Evolutionary conservation across 805 yeast species (phyloP).

Genomic region (Cyberlindnera japonica): DNA sequence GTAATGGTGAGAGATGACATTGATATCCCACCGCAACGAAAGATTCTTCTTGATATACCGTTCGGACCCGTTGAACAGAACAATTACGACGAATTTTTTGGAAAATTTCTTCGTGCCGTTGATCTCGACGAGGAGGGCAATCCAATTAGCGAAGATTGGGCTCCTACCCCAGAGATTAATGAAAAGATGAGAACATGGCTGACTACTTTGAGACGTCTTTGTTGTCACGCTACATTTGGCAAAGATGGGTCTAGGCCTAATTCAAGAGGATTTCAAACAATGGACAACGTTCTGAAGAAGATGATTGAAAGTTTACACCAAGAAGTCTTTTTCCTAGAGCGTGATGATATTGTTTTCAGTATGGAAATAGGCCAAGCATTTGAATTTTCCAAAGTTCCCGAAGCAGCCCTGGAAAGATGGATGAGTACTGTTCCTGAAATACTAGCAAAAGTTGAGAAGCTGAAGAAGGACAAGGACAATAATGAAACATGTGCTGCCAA

Average conservation of each 20-base stretch:
- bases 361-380: constrained; percentile 65
- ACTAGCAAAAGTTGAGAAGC: constrained; percentile 10
- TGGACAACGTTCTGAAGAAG: constrained; percentile 64
- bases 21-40: constrained; percentile 69
- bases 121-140: constrained; percentile 45
- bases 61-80: constrained; percentile 83
- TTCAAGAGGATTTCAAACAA: constrained; percentile 35
- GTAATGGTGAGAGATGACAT: constrained; percentile 77
- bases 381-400: constrained; percentile 55
- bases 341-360: constrained; percentile 40
- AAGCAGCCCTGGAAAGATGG: constrained; percentile 47
- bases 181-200: constrained; percentile 66
- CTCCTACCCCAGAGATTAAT: constrained; percentile 39
- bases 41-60: constrained; percentile 66
- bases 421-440: constrained; percentile 27
- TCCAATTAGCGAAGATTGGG: constrained; percentile 48
- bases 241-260: constrained; percentile 7
- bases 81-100: constrained; percentile 63
- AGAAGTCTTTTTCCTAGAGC: constrained; percentile 45
- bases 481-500: constrained; percentile 22
- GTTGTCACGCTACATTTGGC: constrained; percentile 69
- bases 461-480: constrained; percentile 14
- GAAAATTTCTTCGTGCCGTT: constrained; percentile 54
- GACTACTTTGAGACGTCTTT: constrained; percentile 63
- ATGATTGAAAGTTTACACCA: constrained; percentile 57